phyloP scores from a whole-genome alignment of 2,329 filamentous ascomycete species.

The Sporothrix globosa region DNA sequence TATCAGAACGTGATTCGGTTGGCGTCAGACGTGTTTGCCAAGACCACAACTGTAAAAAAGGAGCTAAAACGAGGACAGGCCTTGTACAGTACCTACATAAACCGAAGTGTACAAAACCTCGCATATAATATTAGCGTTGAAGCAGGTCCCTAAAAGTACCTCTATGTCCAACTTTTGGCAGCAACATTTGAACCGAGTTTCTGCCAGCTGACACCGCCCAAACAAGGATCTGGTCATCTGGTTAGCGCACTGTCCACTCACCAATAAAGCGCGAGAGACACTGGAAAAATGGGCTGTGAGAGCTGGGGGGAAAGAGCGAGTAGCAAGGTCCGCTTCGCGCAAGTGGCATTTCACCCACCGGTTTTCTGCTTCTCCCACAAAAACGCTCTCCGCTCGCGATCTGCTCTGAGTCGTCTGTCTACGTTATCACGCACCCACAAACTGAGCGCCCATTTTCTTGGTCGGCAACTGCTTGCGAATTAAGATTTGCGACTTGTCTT shows the following conservation, averaged over 20 bases:
- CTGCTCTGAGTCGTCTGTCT: constrained; percentile 19
- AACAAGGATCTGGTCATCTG: constrained; percentile 29
- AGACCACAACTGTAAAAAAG: background rate
- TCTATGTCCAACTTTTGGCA: background rate
- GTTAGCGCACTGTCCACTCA: constrained; percentile 28
- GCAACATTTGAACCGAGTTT: constrained; percentile 3
- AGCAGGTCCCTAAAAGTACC: background rate
- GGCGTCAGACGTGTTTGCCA: background rate
- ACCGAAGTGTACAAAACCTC: background rate
- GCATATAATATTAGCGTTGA: too few species aligned
- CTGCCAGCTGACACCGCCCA: constrained; percentile 28
- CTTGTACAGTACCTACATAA: background rate
- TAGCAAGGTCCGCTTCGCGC: constrained; percentile 32
- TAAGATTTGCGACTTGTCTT: background rate
- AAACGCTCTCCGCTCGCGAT: constrained; percentile 26
- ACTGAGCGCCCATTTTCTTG: background rate
- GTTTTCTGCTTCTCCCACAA: constrained; percentile 33
- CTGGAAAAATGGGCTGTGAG: constrained; percentile 14
- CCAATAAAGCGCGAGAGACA: constrained; percentile 10
- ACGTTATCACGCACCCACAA: constrained; percentile 4
- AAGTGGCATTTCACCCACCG: constrained; percentile 34
- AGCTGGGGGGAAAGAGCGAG: constrained; percentile 28
- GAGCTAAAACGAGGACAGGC: background rate
- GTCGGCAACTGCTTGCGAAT: constrained; percentile 19
- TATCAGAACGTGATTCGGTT: constrained; percentile 23